Conservation (phyloP, 2,329 filamentous ascomycete genomes). For the Fusarium sp. region DNA sequence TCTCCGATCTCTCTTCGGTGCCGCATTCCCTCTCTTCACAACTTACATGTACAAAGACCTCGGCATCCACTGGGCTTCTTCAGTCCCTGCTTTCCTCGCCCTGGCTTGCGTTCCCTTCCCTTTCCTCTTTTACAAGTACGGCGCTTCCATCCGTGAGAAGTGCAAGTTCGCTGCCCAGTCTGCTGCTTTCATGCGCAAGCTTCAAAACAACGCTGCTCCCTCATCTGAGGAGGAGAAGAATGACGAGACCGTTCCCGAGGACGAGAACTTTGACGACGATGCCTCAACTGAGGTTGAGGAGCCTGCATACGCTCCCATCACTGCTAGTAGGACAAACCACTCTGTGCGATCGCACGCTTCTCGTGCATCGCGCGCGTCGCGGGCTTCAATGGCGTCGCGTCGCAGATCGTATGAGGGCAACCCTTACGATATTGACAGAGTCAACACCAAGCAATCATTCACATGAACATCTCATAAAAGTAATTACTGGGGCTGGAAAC, state of each 20-base stretch:
- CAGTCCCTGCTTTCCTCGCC: constrained; percentile 26
- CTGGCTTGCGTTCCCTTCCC: constrained; percentile 34
- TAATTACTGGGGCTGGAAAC: neutral
- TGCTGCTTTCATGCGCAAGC: constrained; percentile 32
- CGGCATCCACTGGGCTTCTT: constrained; percentile 33
- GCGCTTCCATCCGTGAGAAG: constrained; percentile 28
- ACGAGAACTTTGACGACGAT: constrained; percentile 23
- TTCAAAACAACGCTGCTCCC: constrained; percentile 9
- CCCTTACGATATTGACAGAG: constrained; percentile 30
- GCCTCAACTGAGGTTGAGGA: constrained; percentile 28
- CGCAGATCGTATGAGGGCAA: constrained; percentile 30
- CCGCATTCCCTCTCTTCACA: constrained; percentile 32
- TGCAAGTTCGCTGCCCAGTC: constrained; percentile 35
- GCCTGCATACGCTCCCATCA: constrained; percentile 26
- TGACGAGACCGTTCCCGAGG: constrained; percentile 2
- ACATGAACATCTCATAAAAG: constrained; percentile 19
- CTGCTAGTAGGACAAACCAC: constrained; percentile 6
- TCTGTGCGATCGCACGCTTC: constrained; percentile 20
- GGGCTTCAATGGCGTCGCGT: constrained; percentile 12
- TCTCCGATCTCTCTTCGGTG: constrained; percentile 31
- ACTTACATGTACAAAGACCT: constrained; percentile 30
- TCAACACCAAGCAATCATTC: constrained; percentile 32
- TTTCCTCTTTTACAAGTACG: constrained; percentile 36
- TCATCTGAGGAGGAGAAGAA: constrained; percentile 14
- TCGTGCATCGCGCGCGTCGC: constrained; percentile 11